phyloP scores from a whole-genome alignment of 192 early-diverging fungal species.

The Backusella circina region DNA sequence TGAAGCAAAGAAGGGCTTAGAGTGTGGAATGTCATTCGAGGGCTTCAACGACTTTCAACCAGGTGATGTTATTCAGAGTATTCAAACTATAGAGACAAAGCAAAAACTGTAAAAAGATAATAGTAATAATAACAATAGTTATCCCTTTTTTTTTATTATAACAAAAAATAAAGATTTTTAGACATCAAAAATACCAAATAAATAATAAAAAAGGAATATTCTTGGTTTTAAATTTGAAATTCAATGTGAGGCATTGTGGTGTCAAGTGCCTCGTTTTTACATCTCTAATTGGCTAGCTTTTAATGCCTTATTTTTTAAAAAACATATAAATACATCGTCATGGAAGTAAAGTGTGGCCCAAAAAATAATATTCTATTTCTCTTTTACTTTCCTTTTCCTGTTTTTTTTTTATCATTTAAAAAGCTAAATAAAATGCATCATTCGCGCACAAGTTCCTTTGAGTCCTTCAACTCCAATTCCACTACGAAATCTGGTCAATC shows the following conservation, averaged over 20 bases:
- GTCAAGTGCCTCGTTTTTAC: not conserved
- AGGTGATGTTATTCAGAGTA: slow-evolving; percentile 80
- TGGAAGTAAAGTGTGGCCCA: not conserved
- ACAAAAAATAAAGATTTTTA: slow-evolving; percentile 1
- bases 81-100: slow-evolving; percentile 55
- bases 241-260: not conserved
- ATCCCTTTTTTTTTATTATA: not conserved
- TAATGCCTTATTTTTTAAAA: not conserved
- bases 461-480: not conserved
- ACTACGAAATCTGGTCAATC: not conserved
- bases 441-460: not conserved
- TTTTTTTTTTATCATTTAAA: not conserved
- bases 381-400: not conserved
- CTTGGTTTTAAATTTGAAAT: not conserved
- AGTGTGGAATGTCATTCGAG: slow-evolving; percentile 93
- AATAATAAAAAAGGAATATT: not conserved
- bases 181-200: not conserved
- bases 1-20: slow-evolving; percentile 90
- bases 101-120: slow-evolving; percentile 37
- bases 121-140: not conserved
- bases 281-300: not conserved
- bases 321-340: not conserved
- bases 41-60: slow-evolving; percentile 73
- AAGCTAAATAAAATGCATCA: not conserved
- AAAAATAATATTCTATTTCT: not conserved